Evolutionary conservation across 2,329 filamentous ascomycete genomes (phyloP).

Genomic region (Rutstroemia sp.): DNA sequence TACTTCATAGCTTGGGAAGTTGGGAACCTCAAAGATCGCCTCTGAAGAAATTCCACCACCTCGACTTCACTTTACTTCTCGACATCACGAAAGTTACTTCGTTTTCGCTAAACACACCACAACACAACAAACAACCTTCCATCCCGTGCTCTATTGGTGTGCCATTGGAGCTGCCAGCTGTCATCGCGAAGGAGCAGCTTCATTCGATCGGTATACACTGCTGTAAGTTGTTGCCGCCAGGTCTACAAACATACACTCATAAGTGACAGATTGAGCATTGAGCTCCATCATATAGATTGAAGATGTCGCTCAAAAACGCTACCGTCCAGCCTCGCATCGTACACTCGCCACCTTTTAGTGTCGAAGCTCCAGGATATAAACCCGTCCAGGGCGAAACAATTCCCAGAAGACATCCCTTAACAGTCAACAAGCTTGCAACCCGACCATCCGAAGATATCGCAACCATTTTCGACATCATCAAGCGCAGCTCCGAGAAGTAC

Average conservation of each 20-base stretch:
- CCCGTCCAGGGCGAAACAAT: conserved; percentile 63
- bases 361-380: conserved; percentile 51
- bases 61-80: no score
- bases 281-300: background rate
- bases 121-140: no score
- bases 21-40: background rate
- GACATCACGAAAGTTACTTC: no score
- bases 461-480: conserved; percentile 52
- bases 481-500: conserved; percentile 54
- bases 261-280: background rate
- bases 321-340: conserved; percentile 24
- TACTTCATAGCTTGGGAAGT: background rate
- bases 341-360: conserved; percentile 49
- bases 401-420: conserved; percentile 51
- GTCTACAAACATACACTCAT: background rate
- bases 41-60: no score
- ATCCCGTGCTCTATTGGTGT: no score
- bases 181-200: no score
- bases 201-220: no score
- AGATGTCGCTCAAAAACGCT: conserved; percentile 25
- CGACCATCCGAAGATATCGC: conserved; percentile 41
- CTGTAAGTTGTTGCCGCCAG: no score
- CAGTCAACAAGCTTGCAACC: conserved; percentile 49
- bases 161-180: no score
- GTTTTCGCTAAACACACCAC: no score